Evolutionary conservation across 345 rosid genomes (phyloP), one percentile per base, ranked within the genome.

Genomic region (Capsella bursapastoris): DNA sequence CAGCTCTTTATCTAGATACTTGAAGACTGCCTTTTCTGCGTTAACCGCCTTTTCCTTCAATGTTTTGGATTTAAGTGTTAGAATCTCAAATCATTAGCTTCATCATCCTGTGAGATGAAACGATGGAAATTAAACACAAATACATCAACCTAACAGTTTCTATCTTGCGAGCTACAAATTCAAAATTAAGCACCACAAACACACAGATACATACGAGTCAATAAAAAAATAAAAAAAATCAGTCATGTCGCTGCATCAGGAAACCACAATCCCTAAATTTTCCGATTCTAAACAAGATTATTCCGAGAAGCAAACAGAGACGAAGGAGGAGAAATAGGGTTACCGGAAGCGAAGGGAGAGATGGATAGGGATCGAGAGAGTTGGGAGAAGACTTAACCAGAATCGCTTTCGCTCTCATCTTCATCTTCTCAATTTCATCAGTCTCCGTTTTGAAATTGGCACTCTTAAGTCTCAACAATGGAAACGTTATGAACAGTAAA

Each of bases 321-420:
- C 53, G 29, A 29, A 40, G 11, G 34, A 44, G 34, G 27, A 49
- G 60, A 67, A 32, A 8, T 40, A 75, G 57, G 14, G 55, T 44
- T 62, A 76, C 75, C 70, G 64, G 70, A 45, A 11, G 37, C 9
- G 72, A 8, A 25, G 60, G 27, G 13, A 60, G 16, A 10, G 66
- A 57, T 10, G 64, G 13, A 64, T 4, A 22, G 6, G 70, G 79
- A 34, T 69, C 51, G 34, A 52, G 57, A 27, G 58, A 61, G 16
- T 11, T 47, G 50, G 43, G 74, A 22, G 57, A 61, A 51, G 57
- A 53, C 64, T 59, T 69, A 53, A 62, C 32, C 44, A 31, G 25
- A 52, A 61, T 53, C 37, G 79, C 62, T 55, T 76, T 68, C 15
- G 28, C 7, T 53, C 57, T 76, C 79, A 68, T 68, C 41, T 52